Evolutionary conservation across 1,284 basidiomycete genomes (phyloP).

Genomic region (Butyriboletus appendiculatus): DNA sequence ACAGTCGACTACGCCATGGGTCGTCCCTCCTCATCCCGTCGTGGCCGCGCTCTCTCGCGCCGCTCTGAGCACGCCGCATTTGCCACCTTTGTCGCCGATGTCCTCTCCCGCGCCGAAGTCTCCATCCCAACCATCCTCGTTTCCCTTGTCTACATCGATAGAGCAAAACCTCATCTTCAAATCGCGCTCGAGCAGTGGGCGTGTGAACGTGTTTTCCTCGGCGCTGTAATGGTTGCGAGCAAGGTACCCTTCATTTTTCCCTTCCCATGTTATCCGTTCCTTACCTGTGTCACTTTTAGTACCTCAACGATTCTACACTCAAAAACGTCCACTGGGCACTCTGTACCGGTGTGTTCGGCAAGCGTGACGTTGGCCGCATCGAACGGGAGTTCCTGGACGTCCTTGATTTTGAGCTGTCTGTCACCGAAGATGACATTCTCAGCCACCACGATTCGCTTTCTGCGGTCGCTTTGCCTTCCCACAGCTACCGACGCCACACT

Average conservation of each 20-base stretch:
- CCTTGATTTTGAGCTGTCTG: constrained; percentile 65
- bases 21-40: constrained; percentile 52
- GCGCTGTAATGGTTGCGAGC: constrained; percentile 69
- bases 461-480: constrained; percentile 35
- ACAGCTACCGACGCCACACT: constrained; percentile 28
- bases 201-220: constrained; percentile 74
- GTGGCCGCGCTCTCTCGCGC: constrained; percentile 48
- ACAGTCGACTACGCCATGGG: constrained; percentile 74
- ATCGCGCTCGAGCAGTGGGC: constrained; percentile 79
- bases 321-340: constrained; percentile 80
- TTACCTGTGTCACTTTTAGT: constrained; percentile 41
- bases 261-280: constrained; percentile 17
- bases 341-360: constrained; percentile 77
- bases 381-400: constrained; percentile 79
- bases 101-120: constrained; percentile 68
- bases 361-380: constrained; percentile 73
- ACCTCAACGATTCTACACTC: constrained; percentile 71
- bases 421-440: constrained; percentile 64
- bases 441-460: constrained; percentile 58
- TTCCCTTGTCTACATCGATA: constrained; percentile 67
- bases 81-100: constrained; percentile 59
- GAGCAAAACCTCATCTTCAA: constrained; percentile 70
- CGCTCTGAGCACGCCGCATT: constrained; percentile 56
- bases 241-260: constrained; percentile 46
- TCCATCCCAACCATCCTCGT: constrained; percentile 62